Percentiles rank a stretch among this genome's conserved stretches.
These are phyloP conservation scores for Pseudonitzschia pungens DNA, from an alignment of 108 stramenopile genomes.

Conservation along the genomic window DNA sequence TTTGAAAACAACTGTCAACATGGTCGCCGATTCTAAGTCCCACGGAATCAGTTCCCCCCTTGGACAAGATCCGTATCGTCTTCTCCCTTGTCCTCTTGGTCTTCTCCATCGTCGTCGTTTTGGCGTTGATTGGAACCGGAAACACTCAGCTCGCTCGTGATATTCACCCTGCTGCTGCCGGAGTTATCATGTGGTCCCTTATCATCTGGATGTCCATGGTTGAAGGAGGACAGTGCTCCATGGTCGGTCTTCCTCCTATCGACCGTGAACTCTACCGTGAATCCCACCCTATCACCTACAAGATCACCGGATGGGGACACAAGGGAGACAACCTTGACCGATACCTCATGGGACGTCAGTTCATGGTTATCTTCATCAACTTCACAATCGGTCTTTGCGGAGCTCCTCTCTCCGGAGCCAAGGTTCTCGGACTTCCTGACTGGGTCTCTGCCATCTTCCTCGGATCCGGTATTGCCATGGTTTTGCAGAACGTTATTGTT, in stretches of 20 bases:
- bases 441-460: constrained; percentile 66
- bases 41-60: constrained; percentile 10
- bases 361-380: constrained; percentile 76
- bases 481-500: constrained; percentile 60
- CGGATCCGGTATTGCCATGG: constrained; percentile 71
- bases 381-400: constrained; percentile 72
- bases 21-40: neutral
- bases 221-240: constrained; percentile 76
- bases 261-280: constrained; percentile 68
- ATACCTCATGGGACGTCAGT: constrained; percentile 84
- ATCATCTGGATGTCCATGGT: constrained; percentile 71
- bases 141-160: constrained; percentile 61
- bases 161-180: constrained; percentile 52
- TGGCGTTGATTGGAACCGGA: constrained; percentile 55
- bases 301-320: constrained; percentile 51
- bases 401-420: constrained; percentile 53
- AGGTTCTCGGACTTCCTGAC: constrained; percentile 55
- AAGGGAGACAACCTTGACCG: constrained; percentile 86
- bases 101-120: constrained; percentile 64
- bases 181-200: constrained; percentile 46
- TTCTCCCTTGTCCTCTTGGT: constrained; percentile 48
- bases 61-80: constrained; percentile 16
- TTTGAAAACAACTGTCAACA: neutral
- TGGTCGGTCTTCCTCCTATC: constrained; percentile 74
- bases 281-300: constrained; percentile 66